Conservation (phyloP, 2,329 filamentous ascomycete genomes). For the Fusarium albidum region DNA sequence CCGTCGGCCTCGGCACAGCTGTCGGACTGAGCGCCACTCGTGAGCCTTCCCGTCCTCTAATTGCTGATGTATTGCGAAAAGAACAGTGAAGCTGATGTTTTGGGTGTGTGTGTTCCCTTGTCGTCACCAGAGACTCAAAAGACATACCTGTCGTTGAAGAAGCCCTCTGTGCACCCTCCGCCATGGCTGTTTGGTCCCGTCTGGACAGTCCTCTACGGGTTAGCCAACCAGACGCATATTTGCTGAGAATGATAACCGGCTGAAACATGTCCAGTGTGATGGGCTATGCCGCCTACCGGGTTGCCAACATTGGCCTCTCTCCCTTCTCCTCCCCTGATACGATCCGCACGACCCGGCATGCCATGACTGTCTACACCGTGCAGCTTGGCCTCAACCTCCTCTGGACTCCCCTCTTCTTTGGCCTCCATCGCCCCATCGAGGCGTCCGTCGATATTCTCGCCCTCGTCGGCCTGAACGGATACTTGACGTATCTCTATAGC, state of each 20-base stretch:
- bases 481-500: conserved; percentile 79
- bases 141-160: conserved; percentile 71
- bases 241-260: background rate
- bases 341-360: conserved; percentile 68
- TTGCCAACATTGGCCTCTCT: conserved; percentile 69
- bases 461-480: conserved; percentile 75
- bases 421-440: conserved; percentile 73
- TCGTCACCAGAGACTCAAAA: conserved; percentile 61
- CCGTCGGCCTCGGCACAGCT: conserved; percentile 75
- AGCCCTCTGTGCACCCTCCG: conserved; percentile 70
- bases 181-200: conserved; percentile 69
- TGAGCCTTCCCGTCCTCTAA: conserved; percentile 58
- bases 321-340: conserved; percentile 62
- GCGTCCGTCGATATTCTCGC: conserved; percentile 80
- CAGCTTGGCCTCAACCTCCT: conserved; percentile 86
- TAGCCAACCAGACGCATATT: conserved; percentile 16
- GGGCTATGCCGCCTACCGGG: conserved; percentile 89
- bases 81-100: background rate
- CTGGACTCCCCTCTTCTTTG: conserved; percentile 96
- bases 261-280: conserved; percentile 61
- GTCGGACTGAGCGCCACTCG: conserved; percentile 74
- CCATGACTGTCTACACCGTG: conserved; percentile 82
- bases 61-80: conserved; percentile 2
- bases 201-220: conserved; percentile 73
- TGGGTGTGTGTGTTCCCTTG: too few species aligned